A percentile compares a stretch with the other conserved stretches of the same genome.
These are phyloP conservation scores for Parasitella parasitica DNA, from an alignment of 371 early-diverging fungal genomes.

Conservation along the genomic window DNA sequence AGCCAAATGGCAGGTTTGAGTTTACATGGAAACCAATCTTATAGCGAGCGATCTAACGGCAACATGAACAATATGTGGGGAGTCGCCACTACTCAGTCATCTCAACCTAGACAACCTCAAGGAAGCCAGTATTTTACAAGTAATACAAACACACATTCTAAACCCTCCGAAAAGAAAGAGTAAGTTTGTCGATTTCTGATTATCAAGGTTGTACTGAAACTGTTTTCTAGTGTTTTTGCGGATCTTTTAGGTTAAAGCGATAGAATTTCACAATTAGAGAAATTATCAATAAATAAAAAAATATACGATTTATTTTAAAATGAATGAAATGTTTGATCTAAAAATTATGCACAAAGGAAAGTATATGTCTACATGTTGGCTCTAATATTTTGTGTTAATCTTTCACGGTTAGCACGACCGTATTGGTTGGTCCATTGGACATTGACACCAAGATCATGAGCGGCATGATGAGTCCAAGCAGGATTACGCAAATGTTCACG, in stretches of 20 bases:
- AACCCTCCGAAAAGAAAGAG: constrained; percentile 28
- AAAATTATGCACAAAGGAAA: not conserved
- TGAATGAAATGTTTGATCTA: not conserved
- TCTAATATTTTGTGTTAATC: too few relatives aligned
- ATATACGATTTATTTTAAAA: not conserved
- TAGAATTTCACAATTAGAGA: not conserved
- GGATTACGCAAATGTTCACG: constrained; percentile 77
- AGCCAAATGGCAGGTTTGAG: constrained; percentile 41
- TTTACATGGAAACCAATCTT: constrained; percentile 16
- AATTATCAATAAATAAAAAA: not conserved
- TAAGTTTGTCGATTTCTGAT: constrained; percentile 3
- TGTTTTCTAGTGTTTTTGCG: constrained; percentile 41
- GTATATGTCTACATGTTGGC: not conserved
- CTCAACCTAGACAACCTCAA: constrained; percentile 27
- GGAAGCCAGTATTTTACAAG: constrained; percentile 44
- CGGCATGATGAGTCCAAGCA: constrained; percentile 44
- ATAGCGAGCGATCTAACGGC: constrained; percentile 10
- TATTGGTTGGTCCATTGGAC: constrained; percentile 17
- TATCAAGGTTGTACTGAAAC: not conserved
- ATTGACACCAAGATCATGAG: constrained; percentile 9
- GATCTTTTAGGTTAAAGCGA: constrained; percentile 40
- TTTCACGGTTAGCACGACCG: constrained; percentile 1
- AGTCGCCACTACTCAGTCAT: constrained; percentile 15
- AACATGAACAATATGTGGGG: constrained; percentile 11
- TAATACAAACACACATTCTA: constrained; percentile 4